phyloP scores from a whole-genome alignment of 106 monocot species.

The Dioscorea zingiberensis region DNA sequence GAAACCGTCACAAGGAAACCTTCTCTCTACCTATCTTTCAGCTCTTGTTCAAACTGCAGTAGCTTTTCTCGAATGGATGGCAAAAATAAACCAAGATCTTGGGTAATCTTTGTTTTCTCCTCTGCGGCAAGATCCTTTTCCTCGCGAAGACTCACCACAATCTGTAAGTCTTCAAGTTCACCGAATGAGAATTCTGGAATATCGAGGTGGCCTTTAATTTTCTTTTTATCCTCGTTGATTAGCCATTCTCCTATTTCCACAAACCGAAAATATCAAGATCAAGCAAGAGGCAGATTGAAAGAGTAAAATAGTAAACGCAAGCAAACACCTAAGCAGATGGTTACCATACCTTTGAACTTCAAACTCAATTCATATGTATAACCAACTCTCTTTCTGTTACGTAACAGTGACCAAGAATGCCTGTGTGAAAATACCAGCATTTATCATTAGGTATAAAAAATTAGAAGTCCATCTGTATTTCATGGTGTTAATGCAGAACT shows the following conservation, averaged over 20 bases:
- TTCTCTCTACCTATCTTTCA: constrained; percentile 54
- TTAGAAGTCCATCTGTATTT: too few species aligned
- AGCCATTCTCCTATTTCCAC: constrained; percentile 69
- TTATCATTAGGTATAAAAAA: too few species aligned
- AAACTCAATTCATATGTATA: constrained; percentile 80
- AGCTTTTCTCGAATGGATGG: constrained; percentile 59
- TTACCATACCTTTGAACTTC: constrained; percentile 55
- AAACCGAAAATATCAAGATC: background rate
- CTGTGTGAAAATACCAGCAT: constrained; percentile 21
- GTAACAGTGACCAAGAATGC: constrained; percentile 79
- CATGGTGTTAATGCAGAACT: too few species aligned
- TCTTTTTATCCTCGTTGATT: constrained; percentile 53
- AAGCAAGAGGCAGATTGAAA: too few species aligned
- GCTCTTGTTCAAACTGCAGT: constrained; percentile 63
- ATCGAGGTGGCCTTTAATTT: constrained; percentile 74
- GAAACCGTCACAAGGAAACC: background rate
- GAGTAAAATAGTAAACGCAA: too few species aligned
- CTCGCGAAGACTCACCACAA: constrained; percentile 51
- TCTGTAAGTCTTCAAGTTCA: constrained; percentile 86
- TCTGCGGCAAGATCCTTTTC: constrained; percentile 48
- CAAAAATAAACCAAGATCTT: constrained; percentile 60
- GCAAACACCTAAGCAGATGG: too few species aligned
- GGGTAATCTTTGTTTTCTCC: constrained; percentile 42
- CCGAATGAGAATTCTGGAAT: constrained; percentile 92
- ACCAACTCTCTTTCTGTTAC: constrained; percentile 88